phyloP scores from a whole-genome alignment of 1,284 basidiomycete species.

The Singerocomus inundabilis region DNA sequence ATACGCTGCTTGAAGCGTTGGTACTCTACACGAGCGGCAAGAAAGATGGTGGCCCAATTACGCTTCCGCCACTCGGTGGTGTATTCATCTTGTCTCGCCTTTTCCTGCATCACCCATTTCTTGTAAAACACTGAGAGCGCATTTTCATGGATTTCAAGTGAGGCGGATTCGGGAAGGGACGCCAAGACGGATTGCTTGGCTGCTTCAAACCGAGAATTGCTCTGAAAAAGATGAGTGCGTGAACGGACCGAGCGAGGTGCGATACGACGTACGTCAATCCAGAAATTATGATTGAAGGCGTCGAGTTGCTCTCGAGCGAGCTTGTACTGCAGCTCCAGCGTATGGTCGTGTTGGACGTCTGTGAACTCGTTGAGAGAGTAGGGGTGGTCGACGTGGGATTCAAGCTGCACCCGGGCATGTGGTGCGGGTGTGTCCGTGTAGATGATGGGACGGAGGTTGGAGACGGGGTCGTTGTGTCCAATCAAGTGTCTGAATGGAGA shows the following conservation, averaged over 20 bases:
- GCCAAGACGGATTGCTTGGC: slow-evolving; percentile 57
- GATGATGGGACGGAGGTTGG: slow-evolving; percentile 73
- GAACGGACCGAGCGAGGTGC: neutral
- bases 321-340: slow-evolving; percentile 63
- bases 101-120: slow-evolving; percentile 70
- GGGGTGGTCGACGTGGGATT: slow-evolving; percentile 45
- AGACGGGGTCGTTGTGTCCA: slow-evolving; percentile 70
- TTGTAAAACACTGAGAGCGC: slow-evolving; percentile 69
- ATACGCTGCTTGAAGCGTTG: slow-evolving; percentile 37
- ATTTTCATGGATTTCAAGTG: slow-evolving; percentile 54
- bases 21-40: slow-evolving; percentile 52
- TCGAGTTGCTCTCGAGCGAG: slow-evolving; percentile 68
- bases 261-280: slow-evolving; percentile 62
- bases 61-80: slow-evolving; percentile 60
- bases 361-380: slow-evolving; percentile 73
- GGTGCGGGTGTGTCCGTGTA: slow-evolving; percentile 53
- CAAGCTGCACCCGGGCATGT: slow-evolving; percentile 23
- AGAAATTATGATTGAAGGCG: slow-evolving; percentile 70
- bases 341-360: slow-evolving; percentile 34
- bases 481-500: slow-evolving; percentile 46
- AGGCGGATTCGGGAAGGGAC: slow-evolving; percentile 51
- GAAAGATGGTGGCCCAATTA: slow-evolving; percentile 52
- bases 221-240: slow-evolving; percentile 41
- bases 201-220: slow-evolving; percentile 68
- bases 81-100: slow-evolving; percentile 53